Evolutionary conservation across 345 rosid species (phyloP), one percentile per base, ranked within the genome.

Genomic region (Firmiana major): DNA sequence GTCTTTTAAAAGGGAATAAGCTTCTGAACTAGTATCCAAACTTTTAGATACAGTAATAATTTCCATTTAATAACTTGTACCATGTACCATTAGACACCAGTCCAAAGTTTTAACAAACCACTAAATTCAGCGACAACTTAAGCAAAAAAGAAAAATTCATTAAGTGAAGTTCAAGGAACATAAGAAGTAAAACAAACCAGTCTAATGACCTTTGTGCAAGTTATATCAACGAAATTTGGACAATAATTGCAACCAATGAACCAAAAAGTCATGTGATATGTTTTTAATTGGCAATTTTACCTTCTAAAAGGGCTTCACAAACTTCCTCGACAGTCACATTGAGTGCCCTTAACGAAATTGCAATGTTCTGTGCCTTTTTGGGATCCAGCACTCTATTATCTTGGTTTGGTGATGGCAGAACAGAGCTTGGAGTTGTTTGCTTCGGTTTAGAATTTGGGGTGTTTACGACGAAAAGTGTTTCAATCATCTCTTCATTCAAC

Each of bases 241-340:
- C 24, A 36, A 51, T n/a, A 53, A 71, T 53, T 71, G 51, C 76
- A 73, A 73, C 22, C 10, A 73, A 21, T 38, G 17, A 58, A 40
- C 36, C 42, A 43, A 74, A 38, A 58, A 15, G 67, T 19, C 22
- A 10, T 42, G 22, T 34, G 46, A 70, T 31, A 46, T 22, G 5
- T 22, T 45, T 74, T 26, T 24, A 63, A 48, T 71, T 67, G 55
- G 38, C 22, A 36, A 62, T n/a, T 43, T 78, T 91, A 97, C 99
- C 99, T 90, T 97, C 98, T 54, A 94, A 81, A 60, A 97, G 98
- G 40, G 96, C 98, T 42, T 97, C 99, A 80, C 97, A 91, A 74
- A 97, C 98, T 91, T 97, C 98, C 85, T 94, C 99, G 2, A 90
- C 78, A 40, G 99, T 94, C 78, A 97, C 98, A 75, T 97, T 89